phyloP scores from a whole-genome alignment of 768 basidiomycete genomes.

The Suillus weaverae region DNA sequence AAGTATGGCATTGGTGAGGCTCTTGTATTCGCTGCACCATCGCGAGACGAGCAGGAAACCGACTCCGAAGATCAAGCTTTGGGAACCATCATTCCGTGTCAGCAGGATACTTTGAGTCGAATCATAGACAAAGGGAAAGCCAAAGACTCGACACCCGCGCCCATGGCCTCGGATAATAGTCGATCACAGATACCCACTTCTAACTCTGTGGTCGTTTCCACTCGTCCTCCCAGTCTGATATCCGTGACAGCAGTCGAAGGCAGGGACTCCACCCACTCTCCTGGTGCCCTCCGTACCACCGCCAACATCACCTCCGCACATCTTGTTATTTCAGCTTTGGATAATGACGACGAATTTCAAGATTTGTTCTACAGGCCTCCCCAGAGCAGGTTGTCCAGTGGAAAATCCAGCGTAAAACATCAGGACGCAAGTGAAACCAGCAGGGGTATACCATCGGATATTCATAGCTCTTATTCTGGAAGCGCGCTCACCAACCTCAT shows the following conservation, averaged over 20 bases:
- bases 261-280: not conserved
- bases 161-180: not conserved
- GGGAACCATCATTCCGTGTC: constrained; percentile 14
- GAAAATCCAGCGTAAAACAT: not conserved
- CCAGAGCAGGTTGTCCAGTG: not conserved
- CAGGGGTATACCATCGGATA: constrained; percentile 31
- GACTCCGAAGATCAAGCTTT: constrained; percentile 40
- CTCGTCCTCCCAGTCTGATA: not conserved
- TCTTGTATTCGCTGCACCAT: constrained; percentile 46
- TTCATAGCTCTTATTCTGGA: constrained; percentile 28
- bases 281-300: constrained; percentile 12
- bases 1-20: constrained; percentile 64
- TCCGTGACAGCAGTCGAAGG: not conserved
- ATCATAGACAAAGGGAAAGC: not conserved
- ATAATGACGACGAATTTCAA: constrained; percentile 67
- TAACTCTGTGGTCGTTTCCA: not conserved
- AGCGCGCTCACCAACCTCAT: constrained; percentile 41
- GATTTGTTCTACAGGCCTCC: constrained; percentile 69
- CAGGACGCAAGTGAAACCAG: constrained; percentile 5
- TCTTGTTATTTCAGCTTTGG: constrained; percentile 45
- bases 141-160: not conserved
- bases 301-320: constrained; percentile 40
- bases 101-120: constrained; percentile 15
- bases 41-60: constrained; percentile 33
- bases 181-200: not conserved